phyloP scores from a whole-genome alignment of 2,329 filamentous ascomycete genomes.

The Aspergillus melleus region DNA sequence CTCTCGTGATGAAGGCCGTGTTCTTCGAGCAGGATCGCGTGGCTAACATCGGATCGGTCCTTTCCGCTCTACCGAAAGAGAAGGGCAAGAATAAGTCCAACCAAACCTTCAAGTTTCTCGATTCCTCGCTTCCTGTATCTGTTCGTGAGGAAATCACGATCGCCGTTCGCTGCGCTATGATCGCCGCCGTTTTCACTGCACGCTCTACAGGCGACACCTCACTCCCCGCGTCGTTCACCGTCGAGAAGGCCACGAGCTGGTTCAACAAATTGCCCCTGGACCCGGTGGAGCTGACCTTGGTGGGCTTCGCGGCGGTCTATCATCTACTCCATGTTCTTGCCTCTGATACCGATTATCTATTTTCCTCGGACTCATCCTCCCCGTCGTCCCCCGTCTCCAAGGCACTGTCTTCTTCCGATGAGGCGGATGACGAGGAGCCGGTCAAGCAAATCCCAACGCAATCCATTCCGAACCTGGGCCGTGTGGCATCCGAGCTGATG shows the following conservation, averaged over 20 bases:
- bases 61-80: slow-evolving; percentile 52
- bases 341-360: slow-evolving; percentile 41
- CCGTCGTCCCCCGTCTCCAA: slow-evolving; percentile 28
- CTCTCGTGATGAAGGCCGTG: slow-evolving; percentile 60
- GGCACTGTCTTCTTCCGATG: slow-evolving; percentile 24
- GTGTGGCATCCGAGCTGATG: slow-evolving; percentile 42
- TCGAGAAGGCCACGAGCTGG: slow-evolving; percentile 43
- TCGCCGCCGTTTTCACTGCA: slow-evolving; percentile 52
- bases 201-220: slow-evolving; percentile 33
- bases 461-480: slow-evolving; percentile 36
- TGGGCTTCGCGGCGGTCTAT: slow-evolving; percentile 44
- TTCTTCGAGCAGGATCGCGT: slow-evolving; percentile 56
- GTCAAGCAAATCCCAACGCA: slow-evolving; percentile 18
- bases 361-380: slow-evolving; percentile 33
- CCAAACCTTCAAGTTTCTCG: slow-evolving; percentile 48
- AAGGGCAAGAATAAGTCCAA: slow-evolving; percentile 29
- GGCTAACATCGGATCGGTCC: slow-evolving; percentile 52
- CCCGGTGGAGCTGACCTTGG: slow-evolving; percentile 42
- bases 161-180: slow-evolving; percentile 61
- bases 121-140: slow-evolving; percentile 54
- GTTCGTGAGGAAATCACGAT: slow-evolving; percentile 56
- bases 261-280: slow-evolving; percentile 45
- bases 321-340: slow-evolving; percentile 43
- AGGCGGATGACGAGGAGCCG: slow-evolving; percentile 25
- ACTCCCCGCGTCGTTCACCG: slow-evolving; percentile 38